Base-by-base conservation (phyloP, 164 flowering plant species). In the Vitis vinifera region DNA sequence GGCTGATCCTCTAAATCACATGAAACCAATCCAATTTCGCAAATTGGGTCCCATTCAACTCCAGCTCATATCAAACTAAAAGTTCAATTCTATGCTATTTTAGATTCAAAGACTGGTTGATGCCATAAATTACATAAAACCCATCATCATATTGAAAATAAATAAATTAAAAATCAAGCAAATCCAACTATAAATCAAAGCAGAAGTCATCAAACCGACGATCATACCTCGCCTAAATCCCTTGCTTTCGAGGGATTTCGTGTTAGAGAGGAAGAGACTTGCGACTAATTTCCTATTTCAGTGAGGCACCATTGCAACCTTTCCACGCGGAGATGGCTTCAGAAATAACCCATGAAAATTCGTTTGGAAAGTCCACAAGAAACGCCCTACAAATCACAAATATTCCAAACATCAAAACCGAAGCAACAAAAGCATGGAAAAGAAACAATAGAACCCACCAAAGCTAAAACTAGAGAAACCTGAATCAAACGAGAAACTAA, bases 201-300 rank as follows among this genome's bases (percentile, higher is more conserved):
- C 44, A 48, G 8, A 12, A 30, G 2, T 23, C n/a, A 0, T 16
- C 15, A 30, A 70, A 51, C 15, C 0, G 17, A 13, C 16, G 55
- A 29, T 4, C 30, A 19, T 69, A 75, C 77, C 73, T 73, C 50
- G 31, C 71, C 19, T 68, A 69, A 63, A 31, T 62, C 62, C 23
- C 68, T 51, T 49, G 62, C 56, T 65, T 65, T 67, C 9, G 71
- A 15, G 37, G 80, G 69, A 50, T 59, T 70, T 13, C 52, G 16
- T 47, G 31, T 53, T 16, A 59, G 68, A 31, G 51, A 62, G 49
- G 27, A 23, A 23, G 27, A 23, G 27, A 23, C 27, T 23, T 23
- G 27, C 27, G 27, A 14, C 51, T 37, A 23, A 23, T 23, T 23
- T 23, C 27, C 10, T 1, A 37, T 31, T n/a, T 52, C 70, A 17